Evolutionary conservation across 352 stramenopile species (phyloP), one percentile per base, ranked within the genome.

Genomic region (Peronospora belbahrii): DNA sequence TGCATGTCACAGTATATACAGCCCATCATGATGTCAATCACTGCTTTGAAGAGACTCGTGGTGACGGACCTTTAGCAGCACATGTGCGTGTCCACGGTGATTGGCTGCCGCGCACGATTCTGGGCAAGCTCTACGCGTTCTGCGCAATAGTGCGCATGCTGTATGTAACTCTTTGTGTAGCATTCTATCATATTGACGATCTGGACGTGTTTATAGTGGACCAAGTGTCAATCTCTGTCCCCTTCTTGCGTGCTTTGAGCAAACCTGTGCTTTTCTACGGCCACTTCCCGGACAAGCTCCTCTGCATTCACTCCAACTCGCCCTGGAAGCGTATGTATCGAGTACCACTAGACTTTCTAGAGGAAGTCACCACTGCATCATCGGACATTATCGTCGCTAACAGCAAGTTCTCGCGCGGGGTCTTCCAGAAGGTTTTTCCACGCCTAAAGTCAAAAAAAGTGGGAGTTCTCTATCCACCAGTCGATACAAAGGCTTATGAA

Each of bases 201-300:
- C 50, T 86, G 25, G 78, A 92, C 42, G 70, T 68, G 35, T 88
- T 89, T 45, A 73, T 92, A 40, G 76, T 89, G 36, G 81, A 92
- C 49, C 81, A 92, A 47, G 74, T 92, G 43, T 89, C 81, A 7
- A 67, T 90, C 9, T 81, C 74, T 23, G 73, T 92, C 36, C 78
- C 81, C 15, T 75, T 92, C 44, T 50, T 92, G 42, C 75, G 81
- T 25, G 77, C 70, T 13, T 24, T 87, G 22, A 68, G 71, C 41
- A 83, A 84, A 28, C 76, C 81, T 14, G 89, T 98, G 33, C 63
- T 98, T 15, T 99, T 98, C 69, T 99, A 99, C 66, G 98, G 95
- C 57, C 96, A 99, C 58, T 99, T 98, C 68, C 96, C 96, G 0
- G 96, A 99, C 70, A 97, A 98, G 56, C 71, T 99, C 24, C 77